phyloP scores from a whole-genome alignment of 768 basidiomycete genomes.

The Phlegmacium glaucopus region DNA sequence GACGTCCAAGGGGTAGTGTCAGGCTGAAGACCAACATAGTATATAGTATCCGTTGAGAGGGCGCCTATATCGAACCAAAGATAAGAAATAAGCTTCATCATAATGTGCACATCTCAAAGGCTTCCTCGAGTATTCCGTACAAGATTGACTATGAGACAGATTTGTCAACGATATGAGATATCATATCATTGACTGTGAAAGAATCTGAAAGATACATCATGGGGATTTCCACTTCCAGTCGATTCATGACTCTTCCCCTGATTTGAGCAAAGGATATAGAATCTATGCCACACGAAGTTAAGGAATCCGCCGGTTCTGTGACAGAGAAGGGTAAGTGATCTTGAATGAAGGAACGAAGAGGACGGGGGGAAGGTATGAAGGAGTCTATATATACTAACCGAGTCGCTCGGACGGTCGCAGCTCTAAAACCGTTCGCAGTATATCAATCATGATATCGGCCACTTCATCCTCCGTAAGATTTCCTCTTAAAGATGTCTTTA shows the following conservation, averaged over 20 bases:
- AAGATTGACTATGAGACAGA: too few relatives aligned
- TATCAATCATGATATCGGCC: constrained; percentile 1
- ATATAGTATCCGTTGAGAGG: too few relatives aligned
- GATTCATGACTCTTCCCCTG: constrained; percentile 13
- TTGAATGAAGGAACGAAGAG: neutral
- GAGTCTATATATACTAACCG: too few relatives aligned
- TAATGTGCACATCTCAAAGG: too few relatives aligned
- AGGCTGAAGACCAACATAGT: too few relatives aligned
- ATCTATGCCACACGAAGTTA: constrained; percentile 15
- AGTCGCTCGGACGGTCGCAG: constrained; percentile 10
- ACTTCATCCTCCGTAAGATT: neutral
- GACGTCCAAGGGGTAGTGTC: too few relatives aligned
- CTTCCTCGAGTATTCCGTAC: too few relatives aligned
- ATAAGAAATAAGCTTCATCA: too few relatives aligned
- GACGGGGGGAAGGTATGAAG: neutral
- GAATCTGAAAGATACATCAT: constrained; percentile 16
- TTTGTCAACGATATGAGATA: constrained; percentile 8
- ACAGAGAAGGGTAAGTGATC: neutral
- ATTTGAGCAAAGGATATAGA: constrained; percentile 20
- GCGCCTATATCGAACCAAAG: too few relatives aligned
- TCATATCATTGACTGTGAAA: constrained; percentile 15
- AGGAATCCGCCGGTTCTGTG: constrained; percentile 10
- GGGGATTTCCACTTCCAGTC: constrained; percentile 16
- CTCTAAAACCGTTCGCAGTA: constrained; percentile 12
- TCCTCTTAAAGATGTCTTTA: neutral